Base-by-base conservation (phyloP, 371 early-diverging fungal genomes). In the Circinella minor region DNA sequence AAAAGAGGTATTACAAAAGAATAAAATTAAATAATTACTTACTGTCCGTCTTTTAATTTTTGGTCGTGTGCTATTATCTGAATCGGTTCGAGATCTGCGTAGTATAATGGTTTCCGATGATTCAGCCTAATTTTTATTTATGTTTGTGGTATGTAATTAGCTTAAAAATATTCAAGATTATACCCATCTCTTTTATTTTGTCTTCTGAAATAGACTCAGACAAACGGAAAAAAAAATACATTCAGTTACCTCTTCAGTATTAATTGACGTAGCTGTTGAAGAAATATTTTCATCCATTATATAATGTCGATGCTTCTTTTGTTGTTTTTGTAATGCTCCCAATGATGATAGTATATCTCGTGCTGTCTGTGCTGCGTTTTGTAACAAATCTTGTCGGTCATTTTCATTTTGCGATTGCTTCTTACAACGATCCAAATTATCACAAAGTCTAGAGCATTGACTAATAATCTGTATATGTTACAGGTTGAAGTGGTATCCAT, bases 21-120 rank as follows among this genome's bases (percentile, higher is more conserved):
- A 27, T 27, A 27, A 1, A 27, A 27, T 1, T 27, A 27, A 27
- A 27, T 27, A 27, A 27, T 27, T 27, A 57, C 46, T 68, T 75
- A 77, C 80, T 55, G 71, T 71, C 70, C 77, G 65, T 68, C 79
- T 65, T 55, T 73, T 73, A 55, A 75, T 75, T 67, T 74, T 79
- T 0, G 71, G 76, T 57, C 74, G 47, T 37, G 61, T 63, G 57
- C 36, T 67, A 14, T 74, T 70, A 47, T 77, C 72, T 18, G 75
- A 48, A 59, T 72, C 73, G 39, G 49, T n/a, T 36, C 76, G 63
- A 47, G 77, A 74, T 69, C 74, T 76, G 55, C 77, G 68, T 48
- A 77, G 74, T 51, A n/a, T 57, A 75, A 48, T 59, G 69, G 71
- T 51, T 39, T 77, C 80, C 66, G 67, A 27, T 48, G 59, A 63